phyloP scores from a whole-genome alignment of 495 filamentous ascomycete genomes.

The Aspergillus heteromorphus region DNA sequence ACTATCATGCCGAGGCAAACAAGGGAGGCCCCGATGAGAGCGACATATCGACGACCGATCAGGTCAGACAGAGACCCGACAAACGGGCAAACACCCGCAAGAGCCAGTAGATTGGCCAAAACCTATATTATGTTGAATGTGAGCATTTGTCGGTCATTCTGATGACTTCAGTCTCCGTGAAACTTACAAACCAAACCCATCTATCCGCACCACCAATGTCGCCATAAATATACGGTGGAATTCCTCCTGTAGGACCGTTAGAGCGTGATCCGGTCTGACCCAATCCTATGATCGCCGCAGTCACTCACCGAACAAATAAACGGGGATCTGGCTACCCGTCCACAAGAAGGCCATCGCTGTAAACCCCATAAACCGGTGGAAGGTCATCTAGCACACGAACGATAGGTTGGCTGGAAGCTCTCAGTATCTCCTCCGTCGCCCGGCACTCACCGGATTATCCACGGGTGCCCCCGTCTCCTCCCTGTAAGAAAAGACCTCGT shows the following conservation, averaged over 20 bases:
- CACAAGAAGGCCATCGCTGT: conserved; percentile 61
- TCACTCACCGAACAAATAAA: conserved; percentile 52
- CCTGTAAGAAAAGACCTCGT: conserved; percentile 21
- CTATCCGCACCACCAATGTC: conserved; percentile 61
- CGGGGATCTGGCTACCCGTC: conserved; percentile 61
- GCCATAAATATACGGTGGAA: conserved; percentile 59
- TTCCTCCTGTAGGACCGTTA: conserved; percentile 36
- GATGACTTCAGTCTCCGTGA: not conserved
- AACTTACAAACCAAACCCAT: conserved; percentile 65
- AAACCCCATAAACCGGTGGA: conserved; percentile 53
- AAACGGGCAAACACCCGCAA: conserved; percentile 66
- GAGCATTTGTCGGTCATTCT: not conserved
- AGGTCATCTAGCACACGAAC: conserved; percentile 48
- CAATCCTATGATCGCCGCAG: not conserved
- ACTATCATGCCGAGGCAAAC: conserved; percentile 64
- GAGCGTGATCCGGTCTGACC: not conserved
- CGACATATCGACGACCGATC: conserved; percentile 62
- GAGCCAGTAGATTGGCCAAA: conserved; percentile 59
- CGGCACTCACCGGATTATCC: conserved; percentile 7
- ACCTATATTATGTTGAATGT: conserved; percentile 27
- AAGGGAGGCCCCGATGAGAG: conserved; percentile 52
- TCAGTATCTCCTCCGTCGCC: not conserved
- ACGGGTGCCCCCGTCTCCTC: conserved; percentile 19
- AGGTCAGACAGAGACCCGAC: conserved; percentile 68
- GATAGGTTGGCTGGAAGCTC: not conserved